A percentile compares a stretch with the other conserved stretches of the same genome.
phyloP scores from a whole-genome alignment of 345 rosid genomes.

The Nephelium lappaceum region DNA sequence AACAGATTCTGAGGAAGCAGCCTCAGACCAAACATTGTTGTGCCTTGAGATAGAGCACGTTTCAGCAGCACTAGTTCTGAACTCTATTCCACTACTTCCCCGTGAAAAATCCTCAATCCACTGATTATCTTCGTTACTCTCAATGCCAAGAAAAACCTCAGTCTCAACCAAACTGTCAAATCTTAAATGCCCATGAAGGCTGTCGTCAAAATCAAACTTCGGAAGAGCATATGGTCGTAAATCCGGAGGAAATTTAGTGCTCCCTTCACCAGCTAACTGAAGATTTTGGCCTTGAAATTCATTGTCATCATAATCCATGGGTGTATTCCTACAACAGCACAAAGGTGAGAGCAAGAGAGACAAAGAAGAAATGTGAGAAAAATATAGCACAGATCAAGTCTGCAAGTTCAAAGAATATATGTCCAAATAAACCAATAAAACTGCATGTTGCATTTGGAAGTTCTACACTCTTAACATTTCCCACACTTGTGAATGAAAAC shows the following conservation, averaged over 20 bases:
- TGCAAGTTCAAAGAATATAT: conserved; percentile 16
- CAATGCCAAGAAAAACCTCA: conserved; percentile 84
- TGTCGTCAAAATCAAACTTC: conserved; percentile 91
- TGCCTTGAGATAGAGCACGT: conserved; percentile 79
- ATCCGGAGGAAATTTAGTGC: conserved; percentile 68
- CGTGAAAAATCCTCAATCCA: conserved; percentile 95
- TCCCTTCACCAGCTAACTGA: conserved; percentile 88
- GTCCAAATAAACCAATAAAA: neutral
- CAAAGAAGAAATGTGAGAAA: neutral
- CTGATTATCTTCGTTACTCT: conserved; percentile 74
- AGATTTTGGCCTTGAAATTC: conserved; percentile 95
- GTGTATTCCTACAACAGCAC: conserved; percentile 57
- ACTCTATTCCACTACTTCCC: conserved; percentile 64
- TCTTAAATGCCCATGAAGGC: conserved; percentile 64
- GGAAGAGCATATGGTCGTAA: conserved; percentile 76
- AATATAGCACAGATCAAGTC: conserved; percentile 8
- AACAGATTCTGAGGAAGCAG: conserved; percentile 84
- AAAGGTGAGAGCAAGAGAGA: conserved; percentile 1
- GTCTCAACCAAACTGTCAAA: conserved; percentile 75
- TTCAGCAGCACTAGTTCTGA: conserved; percentile 77
- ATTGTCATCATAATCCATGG: conserved; percentile 99
- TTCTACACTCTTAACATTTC: neutral
- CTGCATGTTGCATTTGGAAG: neutral
- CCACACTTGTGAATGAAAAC: neutral
- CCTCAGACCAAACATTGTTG: conserved; percentile 99